phyloP scores from a whole-genome alignment of 1,139 yeast species.

The Nakaseomyces delphensis region DNA sequence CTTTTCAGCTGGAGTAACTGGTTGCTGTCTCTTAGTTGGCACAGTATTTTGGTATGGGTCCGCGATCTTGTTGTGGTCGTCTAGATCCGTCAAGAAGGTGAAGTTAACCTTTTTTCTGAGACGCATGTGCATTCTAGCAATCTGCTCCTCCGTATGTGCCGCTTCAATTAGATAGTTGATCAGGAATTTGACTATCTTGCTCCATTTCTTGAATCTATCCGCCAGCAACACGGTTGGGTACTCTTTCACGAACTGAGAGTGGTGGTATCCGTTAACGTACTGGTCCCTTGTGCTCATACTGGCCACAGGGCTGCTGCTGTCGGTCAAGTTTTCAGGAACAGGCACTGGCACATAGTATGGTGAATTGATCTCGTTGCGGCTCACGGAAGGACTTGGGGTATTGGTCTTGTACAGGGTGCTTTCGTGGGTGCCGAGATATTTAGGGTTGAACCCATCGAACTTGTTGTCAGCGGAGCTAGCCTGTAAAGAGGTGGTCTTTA shows the following conservation, averaged over 20 bases:
- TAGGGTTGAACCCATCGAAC: slow-evolving; percentile 5
- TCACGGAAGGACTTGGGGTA: slow-evolving; percentile 1
- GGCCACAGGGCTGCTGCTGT: not conserved
- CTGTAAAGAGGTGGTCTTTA: slow-evolving; percentile 4
- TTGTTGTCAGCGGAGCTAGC: not conserved
- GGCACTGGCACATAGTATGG: slow-evolving; percentile 33
- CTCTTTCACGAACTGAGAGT: slow-evolving; percentile 20
- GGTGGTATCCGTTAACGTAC: slow-evolving; percentile 4
- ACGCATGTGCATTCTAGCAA: slow-evolving; percentile 52
- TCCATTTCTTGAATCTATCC: slow-evolving; percentile 59
- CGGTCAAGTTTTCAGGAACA: slow-evolving; percentile 17
- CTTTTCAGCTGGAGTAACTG: slow-evolving; percentile 14
- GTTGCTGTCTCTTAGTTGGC: slow-evolving; percentile 17
- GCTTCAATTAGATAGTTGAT: slow-evolving; percentile 53
- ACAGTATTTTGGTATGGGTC: slow-evolving; percentile 24
- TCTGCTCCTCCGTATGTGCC: slow-evolving; percentile 56
- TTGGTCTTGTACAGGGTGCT: not conserved
- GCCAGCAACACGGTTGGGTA: slow-evolving; percentile 34
- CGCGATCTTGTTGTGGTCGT: slow-evolving; percentile 23
- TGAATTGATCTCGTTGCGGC: slow-evolving; percentile 24
- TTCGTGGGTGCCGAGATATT: not conserved
- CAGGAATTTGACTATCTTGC: slow-evolving; percentile 53
- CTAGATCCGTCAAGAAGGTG: slow-evolving; percentile 37
- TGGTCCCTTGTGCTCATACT: not conserved
- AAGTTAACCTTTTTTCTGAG: slow-evolving; percentile 51